Percentiles rank a stretch among this genome's conserved stretches.
Evolutionary conservation across 2,329 filamentous ascomycete species (phyloP).

Genomic region (Aaosphaeria pasadenensis): DNA sequence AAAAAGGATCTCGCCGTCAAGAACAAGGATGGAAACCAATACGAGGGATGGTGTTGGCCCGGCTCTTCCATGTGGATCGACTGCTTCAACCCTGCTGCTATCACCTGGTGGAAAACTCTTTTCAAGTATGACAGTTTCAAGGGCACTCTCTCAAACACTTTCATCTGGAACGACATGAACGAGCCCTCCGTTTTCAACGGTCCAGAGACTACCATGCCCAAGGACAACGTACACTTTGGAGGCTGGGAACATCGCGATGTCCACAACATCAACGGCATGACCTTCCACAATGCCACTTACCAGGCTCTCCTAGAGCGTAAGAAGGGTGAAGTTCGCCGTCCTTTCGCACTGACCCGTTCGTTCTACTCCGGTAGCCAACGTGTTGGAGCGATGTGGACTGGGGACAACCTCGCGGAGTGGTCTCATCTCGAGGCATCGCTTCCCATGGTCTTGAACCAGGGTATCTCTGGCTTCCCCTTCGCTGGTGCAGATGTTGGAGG

Average conservation of each 20-base stretch:
- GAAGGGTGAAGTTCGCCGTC: slow-evolving; percentile 78
- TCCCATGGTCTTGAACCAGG: slow-evolving; percentile 91
- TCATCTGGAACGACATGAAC: slow-evolving; percentile 99
- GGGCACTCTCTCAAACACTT: slow-evolving; percentile 80
- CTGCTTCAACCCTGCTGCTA: slow-evolving; percentile 87
- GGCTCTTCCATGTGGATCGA: slow-evolving; percentile 96
- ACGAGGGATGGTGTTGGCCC: slow-evolving; percentile 98
- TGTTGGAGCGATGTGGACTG: slow-evolving; percentile 95
- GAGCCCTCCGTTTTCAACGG: slow-evolving; percentile 99
- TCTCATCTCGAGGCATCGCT: slow-evolving; percentile 83
- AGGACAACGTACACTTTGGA: slow-evolving; percentile 89
- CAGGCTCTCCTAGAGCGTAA: slow-evolving; percentile 80
- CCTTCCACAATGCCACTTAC: slow-evolving; percentile 91
- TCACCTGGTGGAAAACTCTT: slow-evolving; percentile 85
- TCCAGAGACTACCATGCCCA: slow-evolving; percentile 97
- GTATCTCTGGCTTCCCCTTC: slow-evolving; percentile 90
- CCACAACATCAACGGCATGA: slow-evolving; percentile 94
- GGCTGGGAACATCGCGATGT: slow-evolving; percentile 96
- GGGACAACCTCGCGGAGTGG: slow-evolving; percentile 95
- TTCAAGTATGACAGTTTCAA: slow-evolving; percentile 89
- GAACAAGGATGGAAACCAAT: slow-evolving; percentile 85
- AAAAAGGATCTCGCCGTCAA: slow-evolving; percentile 79
- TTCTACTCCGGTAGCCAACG: slow-evolving; percentile 92
- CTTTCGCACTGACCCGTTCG: slow-evolving; percentile 88
- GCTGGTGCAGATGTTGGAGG: slow-evolving; percentile 93